Conservation (phyloP, 2,329 filamentous ascomycete genomes). For the Sordariomycetes sp. region DNA sequence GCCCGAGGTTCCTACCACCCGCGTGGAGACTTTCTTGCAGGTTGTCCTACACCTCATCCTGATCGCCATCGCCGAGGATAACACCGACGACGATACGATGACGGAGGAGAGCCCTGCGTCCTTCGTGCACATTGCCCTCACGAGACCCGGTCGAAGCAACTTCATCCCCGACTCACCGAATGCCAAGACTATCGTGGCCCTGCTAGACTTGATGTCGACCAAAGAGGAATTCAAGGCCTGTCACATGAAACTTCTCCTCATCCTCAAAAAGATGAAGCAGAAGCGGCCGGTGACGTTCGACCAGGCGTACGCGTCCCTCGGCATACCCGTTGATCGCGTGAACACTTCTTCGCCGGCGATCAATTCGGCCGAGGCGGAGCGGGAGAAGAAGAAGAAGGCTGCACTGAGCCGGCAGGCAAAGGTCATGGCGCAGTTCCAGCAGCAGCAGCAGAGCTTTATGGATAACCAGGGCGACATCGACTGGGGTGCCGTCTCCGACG, state of each 20-base stretch:
- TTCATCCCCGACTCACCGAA: conserved; percentile 41
- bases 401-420: conserved; percentile 80
- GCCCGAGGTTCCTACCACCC: conserved; percentile 63
- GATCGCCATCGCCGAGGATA: conserved; percentile 76
- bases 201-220: conserved; percentile 46
- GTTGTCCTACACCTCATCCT: conserved; percentile 80
- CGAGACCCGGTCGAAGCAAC: conserved; percentile 46
- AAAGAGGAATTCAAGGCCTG: conserved; percentile 71
- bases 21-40: conserved; percentile 84
- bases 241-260: conserved; percentile 70
- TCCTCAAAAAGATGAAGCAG: conserved; percentile 75
- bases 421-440: conserved; percentile 96
- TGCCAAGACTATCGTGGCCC: conserved; percentile 48
- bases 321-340: conserved; percentile 62
- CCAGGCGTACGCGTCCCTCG: conserved; percentile 47
- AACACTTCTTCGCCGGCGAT: conserved; percentile 72
- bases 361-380: conserved; percentile 55
- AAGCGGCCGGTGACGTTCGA: conserved; percentile 65
- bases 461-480: conserved; percentile 78
- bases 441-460: conserved; percentile 92
- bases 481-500: conserved; percentile 55
- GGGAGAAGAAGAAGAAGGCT: conserved; percentile 78
- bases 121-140: conserved; percentile 61
- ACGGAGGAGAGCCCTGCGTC: conserved; percentile 39
- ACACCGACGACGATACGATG: conserved; percentile 39